Percentiles rank a stretch among this genome's conserved stretches.
These are phyloP conservation scores for Cyclostephanos invisitatus DNA, from an alignment of 108 stramenopile genomes.

Conservation along the genomic window DNA sequence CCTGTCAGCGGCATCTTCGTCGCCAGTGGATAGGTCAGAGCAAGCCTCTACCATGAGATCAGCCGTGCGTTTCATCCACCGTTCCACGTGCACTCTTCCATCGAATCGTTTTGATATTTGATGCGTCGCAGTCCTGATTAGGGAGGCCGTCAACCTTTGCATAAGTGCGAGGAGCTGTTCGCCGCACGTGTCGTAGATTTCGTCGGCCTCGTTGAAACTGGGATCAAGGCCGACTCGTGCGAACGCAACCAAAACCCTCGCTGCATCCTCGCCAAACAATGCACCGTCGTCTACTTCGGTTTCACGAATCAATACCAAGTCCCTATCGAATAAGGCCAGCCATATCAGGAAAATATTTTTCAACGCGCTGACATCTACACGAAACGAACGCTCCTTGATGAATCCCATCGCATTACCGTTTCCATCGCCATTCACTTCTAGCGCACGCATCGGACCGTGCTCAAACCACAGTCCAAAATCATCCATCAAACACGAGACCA, in stretches of 20 bases:
- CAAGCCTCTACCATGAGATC: conserved; percentile 30
- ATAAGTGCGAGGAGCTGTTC: conserved; percentile 14
- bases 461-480: conserved; percentile 43
- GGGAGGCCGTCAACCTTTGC: conserved; percentile 18
- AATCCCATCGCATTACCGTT: conserved; percentile 14
- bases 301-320: conserved; percentile 22
- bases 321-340: conserved; percentile 20
- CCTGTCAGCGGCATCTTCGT: conserved; percentile 30
- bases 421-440: conserved; percentile 19
- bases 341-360: conserved; percentile 34
- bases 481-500: conserved; percentile 24
- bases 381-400: background rate
- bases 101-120: conserved; percentile 28
- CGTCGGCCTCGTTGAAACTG: conserved; percentile 25
- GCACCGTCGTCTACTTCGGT: background rate
- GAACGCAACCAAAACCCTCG: conserved; percentile 31
- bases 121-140: conserved; percentile 19
- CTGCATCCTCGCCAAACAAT: conserved; percentile 29
- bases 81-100: conserved; percentile 11
- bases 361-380: conserved; percentile 26
- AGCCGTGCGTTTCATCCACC: conserved; percentile 31
- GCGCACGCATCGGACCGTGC: conserved; percentile 1
- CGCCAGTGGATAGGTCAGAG: conserved; percentile 23
- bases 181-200: conserved; percentile 6
- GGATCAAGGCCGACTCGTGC: conserved; percentile 36